A percentile compares a stretch with the other conserved stretches of the same genome.
Conservation (phyloP, 108 stramenopile genomes). For the Skeletonema marinoi region DNA sequence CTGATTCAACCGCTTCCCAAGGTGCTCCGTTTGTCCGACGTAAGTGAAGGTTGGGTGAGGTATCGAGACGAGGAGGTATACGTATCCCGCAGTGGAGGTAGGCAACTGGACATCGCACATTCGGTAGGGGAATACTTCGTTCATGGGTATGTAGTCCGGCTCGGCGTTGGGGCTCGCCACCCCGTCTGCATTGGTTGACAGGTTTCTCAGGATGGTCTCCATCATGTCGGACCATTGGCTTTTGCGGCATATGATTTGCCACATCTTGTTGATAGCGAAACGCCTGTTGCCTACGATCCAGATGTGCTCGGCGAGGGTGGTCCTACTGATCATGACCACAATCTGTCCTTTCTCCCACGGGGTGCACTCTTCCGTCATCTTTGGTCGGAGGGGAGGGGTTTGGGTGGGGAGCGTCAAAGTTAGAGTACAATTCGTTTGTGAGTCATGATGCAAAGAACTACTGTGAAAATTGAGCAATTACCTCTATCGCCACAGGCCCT, state of each 20-base stretch:
- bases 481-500: constrained; percentile 10
- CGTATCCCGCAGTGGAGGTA: background rate
- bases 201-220: background rate
- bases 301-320: background rate
- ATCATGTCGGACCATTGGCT: background rate
- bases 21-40: constrained; percentile 3
- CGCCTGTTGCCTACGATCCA: background rate
- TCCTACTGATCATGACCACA: background rate
- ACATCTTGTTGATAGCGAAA: background rate
- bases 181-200: background rate
- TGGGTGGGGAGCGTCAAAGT: background rate
- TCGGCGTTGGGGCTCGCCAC: background rate
- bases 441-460: no score
- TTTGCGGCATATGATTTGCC: background rate
- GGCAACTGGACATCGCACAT: background rate
- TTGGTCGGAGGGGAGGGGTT: background rate
- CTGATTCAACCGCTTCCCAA: background rate
- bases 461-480: background rate
- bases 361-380: background rate
- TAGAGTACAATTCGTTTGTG: background rate
- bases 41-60: background rate
- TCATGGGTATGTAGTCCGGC: background rate
- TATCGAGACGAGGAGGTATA: background rate
- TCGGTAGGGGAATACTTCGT: background rate
- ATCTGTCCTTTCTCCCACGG: background rate